These are phyloP conservation scores for Ustilago shanxiensis DNA, from an alignment of 1,284 basidiomycete genomes.

Conservation along the genomic window DNA sequence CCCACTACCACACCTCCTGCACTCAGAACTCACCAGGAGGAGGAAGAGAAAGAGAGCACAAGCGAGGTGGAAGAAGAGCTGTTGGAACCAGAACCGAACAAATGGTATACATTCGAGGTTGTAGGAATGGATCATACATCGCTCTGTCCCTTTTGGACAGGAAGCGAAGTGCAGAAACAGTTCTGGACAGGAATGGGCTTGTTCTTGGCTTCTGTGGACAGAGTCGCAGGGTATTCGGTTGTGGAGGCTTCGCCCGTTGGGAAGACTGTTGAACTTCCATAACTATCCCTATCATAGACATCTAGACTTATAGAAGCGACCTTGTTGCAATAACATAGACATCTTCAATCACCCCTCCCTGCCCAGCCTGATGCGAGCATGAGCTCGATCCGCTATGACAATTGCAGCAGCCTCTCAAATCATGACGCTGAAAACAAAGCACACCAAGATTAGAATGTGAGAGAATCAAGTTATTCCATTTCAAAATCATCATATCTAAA, in stretches of 20 bases:
- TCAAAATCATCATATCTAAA: conserved; percentile 41
- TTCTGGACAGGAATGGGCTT: conserved; percentile 53
- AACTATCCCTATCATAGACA: too few species aligned
- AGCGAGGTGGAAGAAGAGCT: conserved; percentile 1
- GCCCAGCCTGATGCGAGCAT: too few species aligned
- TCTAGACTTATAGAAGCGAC: too few species aligned
- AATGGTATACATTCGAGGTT: conserved; percentile 50
- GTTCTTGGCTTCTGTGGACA: conserved; percentile 46
- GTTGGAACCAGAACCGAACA: conserved; percentile 28
- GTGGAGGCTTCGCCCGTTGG: not conserved
- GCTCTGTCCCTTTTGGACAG: conserved; percentile 55
- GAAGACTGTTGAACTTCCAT: too few species aligned
- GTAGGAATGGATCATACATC: conserved; percentile 38
- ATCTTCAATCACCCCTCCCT: too few species aligned
- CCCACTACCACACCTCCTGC: conserved; percentile 7
- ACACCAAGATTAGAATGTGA: not conserved
- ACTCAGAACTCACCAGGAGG: not conserved
- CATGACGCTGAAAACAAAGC: not conserved
- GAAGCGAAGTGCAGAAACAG: conserved; percentile 45
- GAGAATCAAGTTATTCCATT: conserved; percentile 21
- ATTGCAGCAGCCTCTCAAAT: too few species aligned
- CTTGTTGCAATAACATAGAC: too few species aligned
- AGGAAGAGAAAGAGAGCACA: not conserved
- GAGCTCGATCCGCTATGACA: too few species aligned
- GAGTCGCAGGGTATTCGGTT: conserved; percentile 4